Base-by-base conservation (phyloP, 1,139 yeast species). In the Zygosaccharomyces sapae region DNA sequence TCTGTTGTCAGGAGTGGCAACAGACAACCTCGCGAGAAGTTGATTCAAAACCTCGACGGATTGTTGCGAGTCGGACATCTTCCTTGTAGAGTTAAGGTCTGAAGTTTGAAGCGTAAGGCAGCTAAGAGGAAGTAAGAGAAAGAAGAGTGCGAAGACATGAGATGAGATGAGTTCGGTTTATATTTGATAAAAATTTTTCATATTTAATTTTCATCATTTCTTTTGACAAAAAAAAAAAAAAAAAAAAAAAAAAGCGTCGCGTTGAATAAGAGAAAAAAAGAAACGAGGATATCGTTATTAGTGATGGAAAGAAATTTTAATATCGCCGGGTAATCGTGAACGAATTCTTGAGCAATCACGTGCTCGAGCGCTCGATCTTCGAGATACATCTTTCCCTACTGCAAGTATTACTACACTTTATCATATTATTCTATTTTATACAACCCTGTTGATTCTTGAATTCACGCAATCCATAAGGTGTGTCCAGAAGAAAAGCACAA, bases 11-110 rank as follows among this genome's bases (percentile, higher is more conserved):
- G 81, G 71, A 60, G 83, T 69, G 66, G 97, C 96, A 71, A 92
- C 87, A 72, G 92, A 76, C 70, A 92, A 81, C 79, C 88, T 87
- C 75, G 85, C 79, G 77, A 92, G 87, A 70, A 92, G 86, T 77
- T 92, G 96, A 72, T 85, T 79, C 74, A 92, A 86, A 73, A 90
- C 96, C 76, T 89, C 68, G 55, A 71, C 68, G 53, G 73, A 70
- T 67, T 71, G 71, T 62, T 69, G 65, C 55, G 74, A 70, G 59
- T 70, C 74, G 66, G 73, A 68, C 74, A 70, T 70, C 45, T 44
- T 50, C 45, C 48, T 42, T 45, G 46, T 29, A 25, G 48, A 54
- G 33, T 22, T 38, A 45, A 47, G 45, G 39, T 41, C 22, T 49
- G 41, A 47, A 49, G 45, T n/a, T n/a, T n/a, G n/a, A 43, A 18